Evolutionary conservation across 139 green algal genomes (phyloP).

Genomic region (Picochlorum sp.): DNA sequence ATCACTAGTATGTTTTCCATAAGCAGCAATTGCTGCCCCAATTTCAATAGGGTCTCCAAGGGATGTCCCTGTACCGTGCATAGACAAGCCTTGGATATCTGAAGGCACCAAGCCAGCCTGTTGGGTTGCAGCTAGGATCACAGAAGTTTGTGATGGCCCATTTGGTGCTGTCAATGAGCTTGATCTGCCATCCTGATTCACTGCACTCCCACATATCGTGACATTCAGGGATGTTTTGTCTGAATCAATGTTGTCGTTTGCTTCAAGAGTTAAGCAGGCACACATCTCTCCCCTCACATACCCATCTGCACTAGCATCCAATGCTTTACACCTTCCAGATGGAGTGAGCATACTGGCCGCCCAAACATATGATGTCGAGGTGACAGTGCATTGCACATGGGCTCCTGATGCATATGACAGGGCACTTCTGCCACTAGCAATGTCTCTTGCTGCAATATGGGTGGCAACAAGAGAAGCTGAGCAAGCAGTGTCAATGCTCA

Average conservation of each 20-base stretch:
- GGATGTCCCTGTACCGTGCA: constrained; percentile 68
- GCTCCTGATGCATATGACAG: constrained; percentile 29
- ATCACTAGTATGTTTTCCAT: background rate
- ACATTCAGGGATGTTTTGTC: background rate
- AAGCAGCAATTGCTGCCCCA: constrained; percentile 31
- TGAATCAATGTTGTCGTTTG: background rate
- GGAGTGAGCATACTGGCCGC: constrained; percentile 61
- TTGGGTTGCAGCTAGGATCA: constrained; percentile 47
- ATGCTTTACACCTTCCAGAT: constrained; percentile 46
- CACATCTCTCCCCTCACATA: constrained; percentile 60
- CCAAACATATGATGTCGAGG: constrained; percentile 34
- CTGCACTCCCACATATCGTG: constrained; percentile 17
- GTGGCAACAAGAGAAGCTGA: constrained; percentile 48
- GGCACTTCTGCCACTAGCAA: constrained; percentile 3
- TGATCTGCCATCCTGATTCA: constrained; percentile 68
- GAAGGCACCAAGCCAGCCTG: constrained; percentile 4
- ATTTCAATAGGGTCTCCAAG: constrained; percentile 72
- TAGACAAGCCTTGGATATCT: constrained; percentile 15
- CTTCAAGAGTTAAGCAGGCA: constrained; percentile 9
- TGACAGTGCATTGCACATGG: constrained; percentile 35
- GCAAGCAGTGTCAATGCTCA: constrained; percentile 76
- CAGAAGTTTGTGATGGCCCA: constrained; percentile 71
- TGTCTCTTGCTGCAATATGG: constrained; percentile 34
- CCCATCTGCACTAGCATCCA: constrained; percentile 71
- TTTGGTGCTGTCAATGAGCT: constrained; percentile 80